Evolutionary conservation across 148 eudicot genomes (phyloP).

Genomic region (Hydrangea macrophylla): DNA sequence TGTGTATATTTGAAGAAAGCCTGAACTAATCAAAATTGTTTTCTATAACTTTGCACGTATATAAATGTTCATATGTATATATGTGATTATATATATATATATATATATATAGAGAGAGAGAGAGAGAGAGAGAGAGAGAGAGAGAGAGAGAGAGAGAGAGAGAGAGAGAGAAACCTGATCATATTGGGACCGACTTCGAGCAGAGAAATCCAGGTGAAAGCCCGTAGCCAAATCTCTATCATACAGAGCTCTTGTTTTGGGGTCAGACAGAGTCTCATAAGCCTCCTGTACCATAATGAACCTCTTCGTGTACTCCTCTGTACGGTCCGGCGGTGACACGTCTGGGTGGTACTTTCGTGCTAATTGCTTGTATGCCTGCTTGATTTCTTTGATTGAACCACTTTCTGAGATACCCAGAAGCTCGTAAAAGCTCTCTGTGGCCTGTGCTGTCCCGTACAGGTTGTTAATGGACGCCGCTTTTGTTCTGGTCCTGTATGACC

Average conservation of each 20-base stretch:
- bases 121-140: no score
- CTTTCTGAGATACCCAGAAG: constrained; percentile 22
- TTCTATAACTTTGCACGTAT: no score
- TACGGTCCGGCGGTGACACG: constrained; percentile 25
- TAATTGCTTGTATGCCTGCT: constrained; percentile 27
- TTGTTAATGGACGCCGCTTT: constrained; percentile 5
- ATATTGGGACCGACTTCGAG: background rate
- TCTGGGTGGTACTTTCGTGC: constrained; percentile 34
- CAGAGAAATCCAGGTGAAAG: background rate
- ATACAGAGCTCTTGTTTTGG: constrained; percentile 19
- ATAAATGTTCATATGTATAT: no score
- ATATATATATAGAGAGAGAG: no score
- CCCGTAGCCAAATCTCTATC: constrained; percentile 20
- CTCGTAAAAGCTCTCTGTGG: constrained; percentile 17
- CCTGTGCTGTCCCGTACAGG: background rate
- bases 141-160: background rate
- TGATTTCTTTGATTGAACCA: constrained; percentile 20
- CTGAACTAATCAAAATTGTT: no score
- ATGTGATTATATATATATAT: no score
- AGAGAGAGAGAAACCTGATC: constrained; percentile 9
- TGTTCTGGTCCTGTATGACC: constrained; percentile 3
- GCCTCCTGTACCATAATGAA: constrained; percentile 25
- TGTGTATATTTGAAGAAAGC: no score
- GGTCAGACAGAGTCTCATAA: constrained; percentile 32
- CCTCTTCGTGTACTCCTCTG: constrained; percentile 21